Evolutionary conservation across 225 moss, liverwort and hornwort species (phyloP).

Genomic region (Sphagnum contortum): DNA sequence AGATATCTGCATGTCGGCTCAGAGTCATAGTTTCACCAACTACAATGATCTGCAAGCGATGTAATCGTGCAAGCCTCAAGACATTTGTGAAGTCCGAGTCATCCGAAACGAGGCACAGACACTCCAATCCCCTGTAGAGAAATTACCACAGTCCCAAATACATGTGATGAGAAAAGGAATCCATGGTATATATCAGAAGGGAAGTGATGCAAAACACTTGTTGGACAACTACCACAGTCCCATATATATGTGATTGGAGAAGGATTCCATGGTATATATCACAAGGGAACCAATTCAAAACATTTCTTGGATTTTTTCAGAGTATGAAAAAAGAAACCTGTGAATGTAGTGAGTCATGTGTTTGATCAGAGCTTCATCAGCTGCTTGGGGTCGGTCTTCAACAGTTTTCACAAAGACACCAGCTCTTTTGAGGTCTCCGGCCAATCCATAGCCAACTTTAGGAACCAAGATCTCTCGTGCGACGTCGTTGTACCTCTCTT

Average conservation of each 20-base stretch:
- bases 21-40: constrained; percentile 66
- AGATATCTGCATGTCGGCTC: constrained; percentile 50
- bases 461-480: constrained; percentile 59
- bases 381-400: constrained; percentile 83
- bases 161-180: background rate
- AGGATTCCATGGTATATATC: too few species aligned
- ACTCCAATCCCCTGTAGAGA: constrained; percentile 52
- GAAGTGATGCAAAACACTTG: too few species aligned
- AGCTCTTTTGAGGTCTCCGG: constrained; percentile 66
- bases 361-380: constrained; percentile 74
- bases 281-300: too few species aligned
- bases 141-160: background rate
- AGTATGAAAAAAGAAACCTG: constrained; percentile 11
- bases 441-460: constrained; percentile 71
- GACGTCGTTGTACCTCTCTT: constrained; percentile 55
- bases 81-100: constrained; percentile 75
- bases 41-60: constrained; percentile 56
- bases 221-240: too few species aligned
- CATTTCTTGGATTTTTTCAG: too few species aligned
- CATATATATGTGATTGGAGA: too few species aligned
- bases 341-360: constrained; percentile 76
- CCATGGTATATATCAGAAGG: too few species aligned
- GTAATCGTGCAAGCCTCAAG: constrained; percentile 51
- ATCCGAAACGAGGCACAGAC: constrained; percentile 68
- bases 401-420: constrained; percentile 78